Evolutionary conservation across 805 yeast species (phyloP).

Genomic region (Wickerhamiella azymoides): DNA sequence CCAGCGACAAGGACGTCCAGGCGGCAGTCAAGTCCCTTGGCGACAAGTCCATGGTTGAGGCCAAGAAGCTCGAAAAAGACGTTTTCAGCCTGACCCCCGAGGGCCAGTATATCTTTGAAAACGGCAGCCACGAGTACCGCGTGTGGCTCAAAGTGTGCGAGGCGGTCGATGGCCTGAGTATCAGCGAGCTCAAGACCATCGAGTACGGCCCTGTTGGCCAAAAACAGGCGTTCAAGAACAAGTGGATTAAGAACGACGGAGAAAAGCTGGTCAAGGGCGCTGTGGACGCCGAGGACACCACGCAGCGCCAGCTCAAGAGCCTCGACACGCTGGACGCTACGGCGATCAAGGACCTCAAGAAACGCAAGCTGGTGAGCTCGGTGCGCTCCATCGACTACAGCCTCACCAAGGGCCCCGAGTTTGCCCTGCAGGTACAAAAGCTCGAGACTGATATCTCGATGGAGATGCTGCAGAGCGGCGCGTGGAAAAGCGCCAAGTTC

Average conservation of each 20-base stretch:
- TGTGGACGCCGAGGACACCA: constrained; percentile 37
- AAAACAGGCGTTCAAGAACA: constrained; percentile 93
- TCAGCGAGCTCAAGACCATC: constrained; percentile 56
- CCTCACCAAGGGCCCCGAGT: constrained; percentile 70
- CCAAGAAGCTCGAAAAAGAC: constrained; percentile 60
- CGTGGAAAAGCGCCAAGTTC: constrained; percentile 74
- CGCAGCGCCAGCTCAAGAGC: constrained; percentile 39
- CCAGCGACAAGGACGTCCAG: constrained; percentile 24
- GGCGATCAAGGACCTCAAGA: constrained; percentile 72
- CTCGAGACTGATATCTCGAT: constrained; percentile 87
- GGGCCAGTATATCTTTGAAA: constrained; percentile 59
- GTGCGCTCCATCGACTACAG: constrained; percentile 62
- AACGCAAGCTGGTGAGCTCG: constrained; percentile 71
- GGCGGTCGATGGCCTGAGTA: constrained; percentile 65
- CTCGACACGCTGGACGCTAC: constrained; percentile 43
- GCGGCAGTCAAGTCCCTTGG: constrained; percentile 78
- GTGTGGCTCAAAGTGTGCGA: constrained; percentile 60
- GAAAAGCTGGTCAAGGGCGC: constrained; percentile 52
- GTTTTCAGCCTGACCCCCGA: constrained; percentile 64
- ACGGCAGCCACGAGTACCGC: constrained; percentile 87
- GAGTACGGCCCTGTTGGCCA: constrained; percentile 83
- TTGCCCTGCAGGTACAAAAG: constrained; percentile 64
- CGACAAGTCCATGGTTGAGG: constrained; percentile 69
- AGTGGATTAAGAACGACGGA: constrained; percentile 86
- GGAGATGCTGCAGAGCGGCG: constrained; percentile 74